These are phyloP conservation scores for Fusarium aywerte DNA, from an alignment of 2,329 filamentous ascomycete species.

Conservation along the genomic window DNA sequence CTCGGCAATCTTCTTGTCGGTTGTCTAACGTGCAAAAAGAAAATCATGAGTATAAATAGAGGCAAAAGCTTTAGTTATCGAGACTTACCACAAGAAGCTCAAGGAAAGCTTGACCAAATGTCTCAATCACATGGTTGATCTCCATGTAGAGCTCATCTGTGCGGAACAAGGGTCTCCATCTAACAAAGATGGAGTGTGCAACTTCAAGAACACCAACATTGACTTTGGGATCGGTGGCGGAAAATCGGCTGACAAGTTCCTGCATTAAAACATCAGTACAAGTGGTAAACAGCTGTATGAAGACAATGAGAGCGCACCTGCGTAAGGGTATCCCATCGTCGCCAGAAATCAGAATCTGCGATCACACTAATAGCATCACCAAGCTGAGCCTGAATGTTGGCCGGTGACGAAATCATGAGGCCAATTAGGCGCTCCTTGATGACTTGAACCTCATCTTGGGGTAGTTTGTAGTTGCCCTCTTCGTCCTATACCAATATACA, in stretches of 20 bases:
- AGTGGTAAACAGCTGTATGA: not conserved
- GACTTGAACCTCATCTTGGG: slow-evolving; percentile 80
- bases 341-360: slow-evolving; percentile 97
- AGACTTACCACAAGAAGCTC: slow-evolving; percentile 75
- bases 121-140: slow-evolving; percentile 92
- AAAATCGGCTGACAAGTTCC: slow-evolving; percentile 90
- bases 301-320: slow-evolving; percentile 63
- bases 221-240: slow-evolving; percentile 80
- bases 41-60: slow-evolving; percentile 29
- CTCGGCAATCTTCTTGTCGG: slow-evolving; percentile 76
- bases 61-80: too few relatives aligned
- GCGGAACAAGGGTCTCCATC: slow-evolving; percentile 93
- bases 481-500: slow-evolving; percentile 71
- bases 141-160: slow-evolving; percentile 94
- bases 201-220: slow-evolving; percentile 97
- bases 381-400: slow-evolving; percentile 89
- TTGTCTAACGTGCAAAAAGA: slow-evolving; percentile 58
- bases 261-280: slow-evolving; percentile 48
- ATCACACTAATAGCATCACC: slow-evolving; percentile 98
- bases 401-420: slow-evolving; percentile 92
- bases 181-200: slow-evolving; percentile 96
- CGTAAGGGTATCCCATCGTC: slow-evolving; percentile 95
- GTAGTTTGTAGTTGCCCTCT: slow-evolving; percentile 91
- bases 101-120: slow-evolving; percentile 86
- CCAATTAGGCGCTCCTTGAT: slow-evolving; percentile 97